A percentile compares a stretch with the other conserved stretches of the same genome.
Conservation (phyloP, 495 filamentous ascomycete species). For the Pyronema domesticum region DNA sequence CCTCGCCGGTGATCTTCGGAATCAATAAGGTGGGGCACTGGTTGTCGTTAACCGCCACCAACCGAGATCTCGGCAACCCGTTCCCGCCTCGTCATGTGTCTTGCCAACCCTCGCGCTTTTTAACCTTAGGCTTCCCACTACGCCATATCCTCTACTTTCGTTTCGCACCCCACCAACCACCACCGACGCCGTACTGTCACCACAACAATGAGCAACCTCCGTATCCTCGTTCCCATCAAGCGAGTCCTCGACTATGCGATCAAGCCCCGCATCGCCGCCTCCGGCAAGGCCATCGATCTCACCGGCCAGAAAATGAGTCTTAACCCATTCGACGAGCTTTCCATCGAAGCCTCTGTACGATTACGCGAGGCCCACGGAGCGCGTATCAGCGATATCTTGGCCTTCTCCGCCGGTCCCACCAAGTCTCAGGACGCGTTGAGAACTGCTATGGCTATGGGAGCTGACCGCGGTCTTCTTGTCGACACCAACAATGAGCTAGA, state of each 20-base stretch:
- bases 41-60: background rate
- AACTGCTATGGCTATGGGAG: constrained; percentile 97
- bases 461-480: constrained; percentile 76
- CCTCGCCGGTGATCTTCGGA: no score
- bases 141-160: background rate
- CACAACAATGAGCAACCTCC: constrained; percentile 54
- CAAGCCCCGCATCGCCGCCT: constrained; percentile 94
- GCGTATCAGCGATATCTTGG: constrained; percentile 72
- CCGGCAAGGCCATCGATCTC: constrained; percentile 84
- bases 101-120: background rate
- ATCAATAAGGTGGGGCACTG: no score
- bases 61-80: constrained; percentile 2
- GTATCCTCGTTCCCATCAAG: constrained; percentile 92
- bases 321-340: constrained; percentile 98
- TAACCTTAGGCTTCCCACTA: background rate
- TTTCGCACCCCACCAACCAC: background rate
- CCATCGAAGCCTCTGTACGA: constrained; percentile 84
- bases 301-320: constrained; percentile 85
- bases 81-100: background rate
- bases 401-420: constrained; percentile 66
- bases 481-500: constrained; percentile 55
- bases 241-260: constrained; percentile 98
- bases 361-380: constrained; percentile 59
- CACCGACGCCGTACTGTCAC: background rate
- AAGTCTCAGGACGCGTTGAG: constrained; percentile 76